Evolutionary conservation across 345 rosid species (phyloP).

Genomic region (Moringa oleifera): DNA sequence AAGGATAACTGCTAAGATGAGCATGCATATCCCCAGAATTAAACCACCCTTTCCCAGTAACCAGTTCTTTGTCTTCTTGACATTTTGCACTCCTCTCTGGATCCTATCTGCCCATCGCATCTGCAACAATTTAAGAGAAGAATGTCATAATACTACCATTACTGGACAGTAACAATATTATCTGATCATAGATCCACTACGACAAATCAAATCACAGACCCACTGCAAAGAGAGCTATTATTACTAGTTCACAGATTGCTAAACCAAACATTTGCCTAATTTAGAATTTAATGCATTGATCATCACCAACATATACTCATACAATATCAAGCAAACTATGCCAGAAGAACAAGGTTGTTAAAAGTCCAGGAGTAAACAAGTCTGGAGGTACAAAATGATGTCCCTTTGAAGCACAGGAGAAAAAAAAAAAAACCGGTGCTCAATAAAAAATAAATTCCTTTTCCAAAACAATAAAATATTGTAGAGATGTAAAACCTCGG

Average conservation of each 20-base stretch:
- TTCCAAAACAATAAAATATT: too few relatives aligned
- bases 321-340: too few relatives aligned
- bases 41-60: constrained; percentile 76
- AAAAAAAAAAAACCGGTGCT: too few relatives aligned
- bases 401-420: too few relatives aligned
- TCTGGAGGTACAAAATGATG: too few relatives aligned
- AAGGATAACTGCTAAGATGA: constrained; percentile 74
- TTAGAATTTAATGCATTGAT: not conserved
- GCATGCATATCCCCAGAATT: constrained; percentile 75
- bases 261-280: not conserved
- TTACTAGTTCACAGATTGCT: not conserved
- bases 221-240: not conserved
- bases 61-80: constrained; percentile 89
- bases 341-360: too few relatives aligned
- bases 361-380: too few relatives aligned
- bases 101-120: constrained; percentile 88
- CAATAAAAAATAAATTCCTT: too few relatives aligned
- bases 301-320: not conserved
- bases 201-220: not conserved
- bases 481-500: too few relatives aligned
- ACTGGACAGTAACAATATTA: not conserved
- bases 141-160: not conserved
- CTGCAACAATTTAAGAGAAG: constrained; percentile 31
- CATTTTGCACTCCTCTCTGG: constrained; percentile 70
- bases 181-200: not conserved